These are phyloP conservation scores for Diaporthe sp. DNA, from an alignment of 2,329 filamentous ascomycete species.

Conservation along the genomic window DNA sequence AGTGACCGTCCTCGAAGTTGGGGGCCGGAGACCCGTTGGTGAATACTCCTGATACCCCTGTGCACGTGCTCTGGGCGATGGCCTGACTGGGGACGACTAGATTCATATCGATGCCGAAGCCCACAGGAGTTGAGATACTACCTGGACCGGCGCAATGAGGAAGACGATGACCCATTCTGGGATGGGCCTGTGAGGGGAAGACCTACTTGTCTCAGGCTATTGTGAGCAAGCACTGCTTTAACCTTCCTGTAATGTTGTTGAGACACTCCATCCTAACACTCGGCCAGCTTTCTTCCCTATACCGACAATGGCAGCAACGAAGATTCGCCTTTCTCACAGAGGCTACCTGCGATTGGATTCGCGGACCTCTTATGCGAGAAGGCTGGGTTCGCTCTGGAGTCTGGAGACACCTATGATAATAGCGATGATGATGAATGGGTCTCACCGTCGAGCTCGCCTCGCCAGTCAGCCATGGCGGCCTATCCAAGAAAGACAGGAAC, in stretches of 20 bases:
- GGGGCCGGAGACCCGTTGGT: slow-evolving; percentile 30
- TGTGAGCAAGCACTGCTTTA: slow-evolving; percentile 24
- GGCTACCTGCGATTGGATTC: slow-evolving; percentile 4
- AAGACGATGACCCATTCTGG: slow-evolving; percentile 26
- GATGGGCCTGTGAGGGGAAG: background rate
- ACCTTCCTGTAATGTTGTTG: background rate
- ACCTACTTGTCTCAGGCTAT: slow-evolving; percentile 30
- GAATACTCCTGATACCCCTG: slow-evolving; percentile 16
- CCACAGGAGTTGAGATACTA: slow-evolving; percentile 21
- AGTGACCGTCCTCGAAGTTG: slow-evolving; percentile 32
- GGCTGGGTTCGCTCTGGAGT: background rate
- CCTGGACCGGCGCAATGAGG: slow-evolving; percentile 13
- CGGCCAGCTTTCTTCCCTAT: slow-evolving; percentile 27
- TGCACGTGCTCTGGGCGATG: background rate
- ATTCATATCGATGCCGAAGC: slow-evolving; percentile 24
- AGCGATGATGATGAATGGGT: slow-evolving; percentile 22
- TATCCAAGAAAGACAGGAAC: background rate
- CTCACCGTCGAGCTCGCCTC: slow-evolving; percentile 30
- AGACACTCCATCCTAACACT: background rate
- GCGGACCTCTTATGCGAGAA: slow-evolving; percentile 26
- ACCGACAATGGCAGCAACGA: background rate
- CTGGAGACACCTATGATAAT: background rate
- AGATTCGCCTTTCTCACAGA: background rate
- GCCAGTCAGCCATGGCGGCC: slow-evolving; percentile 15
- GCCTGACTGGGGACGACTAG: slow-evolving; percentile 19